These are phyloP conservation scores for Westerdykella aurantiaca DNA, from an alignment of 2,329 filamentous ascomycete species.

Conservation along the genomic window DNA sequence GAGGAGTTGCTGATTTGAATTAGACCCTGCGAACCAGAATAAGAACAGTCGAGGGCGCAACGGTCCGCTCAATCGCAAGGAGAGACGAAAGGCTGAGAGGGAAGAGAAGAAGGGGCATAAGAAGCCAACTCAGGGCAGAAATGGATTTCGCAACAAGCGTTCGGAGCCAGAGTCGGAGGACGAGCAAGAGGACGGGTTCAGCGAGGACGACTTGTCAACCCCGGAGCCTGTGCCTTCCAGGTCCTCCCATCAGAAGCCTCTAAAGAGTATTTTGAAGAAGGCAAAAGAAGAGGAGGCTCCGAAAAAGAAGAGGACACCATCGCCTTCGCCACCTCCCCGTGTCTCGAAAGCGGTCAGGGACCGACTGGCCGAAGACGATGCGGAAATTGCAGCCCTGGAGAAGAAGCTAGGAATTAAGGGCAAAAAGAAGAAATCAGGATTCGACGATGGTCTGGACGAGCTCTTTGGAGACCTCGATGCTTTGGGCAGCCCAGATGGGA, in stretches of 20 bases:
- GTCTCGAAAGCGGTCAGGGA: conserved; percentile 48
- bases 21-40: conserved; percentile 25
- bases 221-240: conserved; percentile 11
- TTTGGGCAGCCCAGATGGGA: conserved; percentile 42
- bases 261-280: conserved; percentile 35
- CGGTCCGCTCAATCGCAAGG: conserved; percentile 49
- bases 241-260: conserved; percentile 21
- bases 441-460: conserved; percentile 77
- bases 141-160: conserved; percentile 9
- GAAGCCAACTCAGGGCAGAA: conserved; percentile 11
- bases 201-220: conserved; percentile 27
- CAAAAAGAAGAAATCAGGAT: conserved; percentile 60
- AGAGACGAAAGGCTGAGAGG: conserved; percentile 61
- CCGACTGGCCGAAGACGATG: conserved; percentile 69
- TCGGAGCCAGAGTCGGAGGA: conserved; percentile 22
- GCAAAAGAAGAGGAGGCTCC: conserved; percentile 24
- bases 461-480: conserved; percentile 61
- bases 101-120: conserved; percentile 52
- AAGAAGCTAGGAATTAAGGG: conserved; percentile 78
- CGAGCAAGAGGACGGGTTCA: conserved; percentile 27
- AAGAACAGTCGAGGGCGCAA: conserved; percentile 22
- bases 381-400: conserved; percentile 80
- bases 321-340: conserved; percentile 17
- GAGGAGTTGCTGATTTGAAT: conserved; percentile 2
- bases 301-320: conserved; percentile 4